Percentiles rank a stretch among this genome's conserved stretches.
phyloP scores from a whole-genome alignment of 2,329 filamentous ascomycete species.

The Calonectria montana region DNA sequence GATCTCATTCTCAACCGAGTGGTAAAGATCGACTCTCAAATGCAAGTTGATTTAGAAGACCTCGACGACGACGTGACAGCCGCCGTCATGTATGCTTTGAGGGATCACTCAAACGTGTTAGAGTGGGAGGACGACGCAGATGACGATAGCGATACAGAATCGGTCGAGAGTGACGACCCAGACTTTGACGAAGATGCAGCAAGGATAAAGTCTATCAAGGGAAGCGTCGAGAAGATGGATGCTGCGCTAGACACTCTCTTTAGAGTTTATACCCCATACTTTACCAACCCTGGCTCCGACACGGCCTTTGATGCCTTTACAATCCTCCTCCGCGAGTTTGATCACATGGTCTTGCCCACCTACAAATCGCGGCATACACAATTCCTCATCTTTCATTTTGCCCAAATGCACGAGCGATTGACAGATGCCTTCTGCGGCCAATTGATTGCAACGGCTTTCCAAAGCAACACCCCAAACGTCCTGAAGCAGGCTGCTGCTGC shows the following conservation, averaged over 20 bases:
- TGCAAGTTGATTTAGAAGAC: slow-evolving; percentile 93
- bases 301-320: slow-evolving; percentile 80
- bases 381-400: slow-evolving; percentile 96
- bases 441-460: slow-evolving; percentile 62
- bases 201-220: slow-evolving; percentile 77
- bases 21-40: slow-evolving; percentile 94
- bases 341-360: slow-evolving; percentile 87
- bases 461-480: slow-evolving; percentile 76
- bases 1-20: slow-evolving; percentile 86
- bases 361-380: slow-evolving; percentile 94
- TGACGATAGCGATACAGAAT: slow-evolving; percentile 77
- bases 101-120: slow-evolving; percentile 39
- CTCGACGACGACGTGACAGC: slow-evolving; percentile 89
- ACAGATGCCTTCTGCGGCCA: slow-evolving; percentile 86
- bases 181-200: slow-evolving; percentile 72
- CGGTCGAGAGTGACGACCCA: slow-evolving; percentile 76
- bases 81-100: slow-evolving; percentile 69
- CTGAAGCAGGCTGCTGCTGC: slow-evolving; percentile 87
- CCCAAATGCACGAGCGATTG: slow-evolving; percentile 81
- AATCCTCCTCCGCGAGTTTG: slow-evolving; percentile 86
- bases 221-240: slow-evolving; percentile 92
- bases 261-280: slow-evolving; percentile 79
- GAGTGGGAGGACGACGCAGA: slow-evolving; percentile 64
- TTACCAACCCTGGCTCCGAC: slow-evolving; percentile 75
- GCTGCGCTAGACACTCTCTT: slow-evolving; percentile 90